A percentile compares a stretch with the other conserved stretches of the same genome.
Evolutionary conservation across 2,329 filamentous ascomycete species (phyloP).

Genomic region (Pseudogymnoascus sp.): DNA sequence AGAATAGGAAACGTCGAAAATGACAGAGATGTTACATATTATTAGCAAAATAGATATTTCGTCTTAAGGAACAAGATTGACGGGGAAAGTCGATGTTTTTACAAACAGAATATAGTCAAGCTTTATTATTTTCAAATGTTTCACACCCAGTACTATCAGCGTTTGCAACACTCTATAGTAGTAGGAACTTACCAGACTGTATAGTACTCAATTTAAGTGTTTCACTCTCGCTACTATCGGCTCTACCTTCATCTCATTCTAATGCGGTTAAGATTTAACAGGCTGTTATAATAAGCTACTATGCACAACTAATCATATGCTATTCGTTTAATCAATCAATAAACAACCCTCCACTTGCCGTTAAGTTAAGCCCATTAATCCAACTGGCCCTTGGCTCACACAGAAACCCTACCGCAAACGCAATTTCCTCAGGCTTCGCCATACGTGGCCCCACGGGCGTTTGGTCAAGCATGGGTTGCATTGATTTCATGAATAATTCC

Average conservation of each 20-base stretch:
- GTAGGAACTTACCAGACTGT: neutral
- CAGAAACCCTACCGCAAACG: constrained; percentile 38
- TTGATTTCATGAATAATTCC: constrained; percentile 33
- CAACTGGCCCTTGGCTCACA: constrained; percentile 37
- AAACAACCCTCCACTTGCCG: constrained; percentile 27
- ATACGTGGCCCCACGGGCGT: constrained; percentile 36
- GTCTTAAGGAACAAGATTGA: neutral
- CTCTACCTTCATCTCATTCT: neutral
- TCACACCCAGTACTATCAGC: neutral
- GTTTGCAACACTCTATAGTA: neutral
- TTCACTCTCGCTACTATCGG: neutral
- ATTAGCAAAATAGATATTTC: neutral
- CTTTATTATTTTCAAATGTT: neutral
- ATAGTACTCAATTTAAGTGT: neutral
- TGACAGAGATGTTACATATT: neutral
- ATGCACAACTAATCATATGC: neutral
- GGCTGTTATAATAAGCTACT: neutral
- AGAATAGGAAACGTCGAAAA: neutral
- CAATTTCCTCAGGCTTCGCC: constrained; percentile 38
- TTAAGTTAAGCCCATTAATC: constrained; percentile 37
- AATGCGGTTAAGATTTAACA: neutral
- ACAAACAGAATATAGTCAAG: neutral
- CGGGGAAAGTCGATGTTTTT: neutral
- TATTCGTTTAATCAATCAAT: constrained; percentile 13
- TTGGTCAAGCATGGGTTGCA: constrained; percentile 35